Base-by-base conservation (phyloP, 1,139 yeast genomes). In the Kodamaea derodonti region DNA sequence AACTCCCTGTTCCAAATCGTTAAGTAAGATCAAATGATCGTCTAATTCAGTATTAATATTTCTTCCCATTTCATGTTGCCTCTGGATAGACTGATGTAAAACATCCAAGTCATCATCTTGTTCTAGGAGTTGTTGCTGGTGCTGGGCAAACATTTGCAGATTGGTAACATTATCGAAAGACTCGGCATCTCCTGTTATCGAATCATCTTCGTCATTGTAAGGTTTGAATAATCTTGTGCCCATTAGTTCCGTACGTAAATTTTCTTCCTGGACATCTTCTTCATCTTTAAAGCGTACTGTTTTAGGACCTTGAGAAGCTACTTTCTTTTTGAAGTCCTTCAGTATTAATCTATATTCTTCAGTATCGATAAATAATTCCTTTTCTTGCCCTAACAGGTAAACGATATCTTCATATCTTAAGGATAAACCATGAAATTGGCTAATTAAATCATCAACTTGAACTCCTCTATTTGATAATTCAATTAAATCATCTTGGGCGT, bases 1-100 rank as follows among this genome's bases (percentile, higher is more conserved):
- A 11, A 84, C 75, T 14, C 84, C 80, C 24, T 61, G 60, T 47
- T 86, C 95, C 32, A 86, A 66, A 48, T 85, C 95, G 45, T 78
- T 78, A 38, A 86, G 62, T 27, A 85, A 48, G 18, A 81, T 81
- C 47, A 83, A 57, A 42, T 86, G 95, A 26, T 77, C 76, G 39
- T 75, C 80, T 18, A 86, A 56, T 51, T 86, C 95, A 14, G 65
- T 70, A 47, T 81, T 76, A 20, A 86, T 84, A 31, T 68, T 70
- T 12, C 72, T 49, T 8, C 94, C 84, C 62, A 86, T 73, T 24
- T 68, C 67, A 42, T 78, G 79, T 54, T 84, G 95, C 20, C 80
- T 65, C 20, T 70, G 62, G 1, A 86, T 80, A 14, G 87, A 79
- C 11, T 59, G 57, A 29, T 86, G 78, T 16, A 86, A 63, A 2